A percentile compares a stretch with the other conserved stretches of the same genome.
Evolutionary conservation across 768 basidiomycete species (phyloP).

Genomic region (Kockovaella imperatae): DNA sequence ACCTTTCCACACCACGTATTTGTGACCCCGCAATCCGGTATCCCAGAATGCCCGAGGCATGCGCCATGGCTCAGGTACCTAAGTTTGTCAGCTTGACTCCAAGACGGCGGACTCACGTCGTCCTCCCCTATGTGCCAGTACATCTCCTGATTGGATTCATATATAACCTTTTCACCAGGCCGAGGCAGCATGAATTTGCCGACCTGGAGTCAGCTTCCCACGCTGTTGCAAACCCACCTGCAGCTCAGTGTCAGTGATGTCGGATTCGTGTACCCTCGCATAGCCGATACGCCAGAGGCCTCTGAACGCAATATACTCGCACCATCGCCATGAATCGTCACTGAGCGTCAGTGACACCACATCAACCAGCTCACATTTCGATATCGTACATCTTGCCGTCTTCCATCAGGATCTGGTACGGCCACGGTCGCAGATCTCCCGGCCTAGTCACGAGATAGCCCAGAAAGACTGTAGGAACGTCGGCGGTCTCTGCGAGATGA

Average conservation of each 20-base stretch:
- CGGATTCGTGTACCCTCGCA: conserved; percentile 69
- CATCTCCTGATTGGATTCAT: conserved; percentile 58
- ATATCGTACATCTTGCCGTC: conserved; percentile 76
- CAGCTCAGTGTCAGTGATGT: conserved; percentile 82
- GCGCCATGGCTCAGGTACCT: conserved; percentile 47
- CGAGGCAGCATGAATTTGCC: conserved; percentile 72
- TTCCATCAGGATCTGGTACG: conserved; percentile 49
- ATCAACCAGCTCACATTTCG: conserved; percentile 47
- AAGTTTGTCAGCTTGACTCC: background rate
- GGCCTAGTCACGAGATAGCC: conserved; percentile 43
- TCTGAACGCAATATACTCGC: conserved; percentile 83
- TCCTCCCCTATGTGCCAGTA: conserved; percentile 64
- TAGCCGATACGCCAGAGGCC: conserved; percentile 51
- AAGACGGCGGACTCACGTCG: conserved; percentile 46
- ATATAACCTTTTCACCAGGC: conserved; percentile 51
- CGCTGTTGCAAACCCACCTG: conserved; percentile 40
- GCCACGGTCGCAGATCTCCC: conserved; percentile 34
- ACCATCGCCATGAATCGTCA: conserved; percentile 51
- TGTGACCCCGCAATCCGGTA: conserved; percentile 38
- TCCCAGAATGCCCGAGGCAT: conserved; percentile 39
- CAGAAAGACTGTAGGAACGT: conserved; percentile 54
- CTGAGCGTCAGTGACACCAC: background rate
- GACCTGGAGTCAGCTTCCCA: conserved; percentile 48
- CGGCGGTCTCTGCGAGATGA: conserved; percentile 64
- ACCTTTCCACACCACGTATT: conserved; percentile 37